These are phyloP conservation scores for Fusarium sp. DNA, from an alignment of 2,329 filamentous ascomycete species.

Conservation along the genomic window DNA sequence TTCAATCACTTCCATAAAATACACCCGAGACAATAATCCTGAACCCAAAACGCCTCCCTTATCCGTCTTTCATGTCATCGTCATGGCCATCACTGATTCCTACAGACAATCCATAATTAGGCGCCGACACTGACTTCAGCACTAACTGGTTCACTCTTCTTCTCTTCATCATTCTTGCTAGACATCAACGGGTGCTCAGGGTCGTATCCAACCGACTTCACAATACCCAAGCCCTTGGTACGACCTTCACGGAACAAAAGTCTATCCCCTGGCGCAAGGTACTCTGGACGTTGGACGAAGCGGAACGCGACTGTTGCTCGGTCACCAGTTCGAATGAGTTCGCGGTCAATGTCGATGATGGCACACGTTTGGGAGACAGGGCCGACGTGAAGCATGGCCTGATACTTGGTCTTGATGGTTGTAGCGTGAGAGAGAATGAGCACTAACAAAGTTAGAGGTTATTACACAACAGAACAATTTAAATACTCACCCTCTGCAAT, in stretches of 20 bases:
- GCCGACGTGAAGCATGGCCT: slow-evolving; percentile 97
- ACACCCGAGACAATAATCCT: slow-evolving; percentile 3
- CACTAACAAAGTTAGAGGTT: slow-evolving; percentile 62
- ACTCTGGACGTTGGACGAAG: slow-evolving; percentile 95
- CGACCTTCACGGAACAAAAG: slow-evolving; percentile 93
- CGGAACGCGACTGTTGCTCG: slow-evolving; percentile 94
- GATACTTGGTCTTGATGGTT: slow-evolving; percentile 96
- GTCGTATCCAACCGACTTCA: slow-evolving; percentile 92
- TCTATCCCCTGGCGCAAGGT: slow-evolving; percentile 87
- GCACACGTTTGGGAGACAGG: slow-evolving; percentile 95
- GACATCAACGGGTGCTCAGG: slow-evolving; percentile 60
- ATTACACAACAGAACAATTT: too few relatives aligned
- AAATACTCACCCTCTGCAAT: slow-evolving; percentile 75
- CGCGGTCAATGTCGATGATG: slow-evolving; percentile 97
- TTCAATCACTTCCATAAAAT: slow-evolving; percentile 1
- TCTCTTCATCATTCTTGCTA: slow-evolving; percentile 25
- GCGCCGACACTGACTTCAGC: slow-evolving; percentile 43
- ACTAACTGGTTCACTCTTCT: slow-evolving; percentile 34
- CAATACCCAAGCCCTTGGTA: slow-evolving; percentile 95
- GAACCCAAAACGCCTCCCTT: slow-evolving; percentile 28
- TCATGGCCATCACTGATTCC: slow-evolving; percentile 5
- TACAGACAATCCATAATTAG: slow-evolving; percentile 12
- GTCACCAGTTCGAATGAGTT: slow-evolving; percentile 93
- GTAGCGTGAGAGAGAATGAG: slow-evolving; percentile 96
- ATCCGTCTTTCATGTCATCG: slow-evolving; percentile 27